These are phyloP conservation scores for Heteromeles arbutifolia DNA, from an alignment of 306 rosid species.

Conservation along the genomic window DNA sequence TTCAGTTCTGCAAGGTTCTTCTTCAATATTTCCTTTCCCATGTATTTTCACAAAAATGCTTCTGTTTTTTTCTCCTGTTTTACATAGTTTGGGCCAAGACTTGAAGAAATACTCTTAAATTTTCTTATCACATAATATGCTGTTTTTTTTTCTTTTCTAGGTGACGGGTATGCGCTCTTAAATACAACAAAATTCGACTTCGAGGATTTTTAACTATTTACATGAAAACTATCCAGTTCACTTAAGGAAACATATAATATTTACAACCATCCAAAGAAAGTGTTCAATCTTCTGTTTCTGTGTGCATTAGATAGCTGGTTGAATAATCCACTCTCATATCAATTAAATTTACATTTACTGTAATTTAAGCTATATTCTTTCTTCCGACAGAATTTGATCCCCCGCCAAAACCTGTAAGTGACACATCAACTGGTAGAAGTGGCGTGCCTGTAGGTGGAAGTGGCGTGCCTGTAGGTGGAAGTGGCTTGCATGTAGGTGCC, in stretches of 20 bases:
- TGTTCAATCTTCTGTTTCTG: neutral
- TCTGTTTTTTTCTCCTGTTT: too few species aligned
- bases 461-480: slow-evolving; percentile 3
- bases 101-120: neutral
- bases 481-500: slow-evolving; percentile 15
- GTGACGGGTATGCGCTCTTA: neutral
- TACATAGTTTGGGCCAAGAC: too few species aligned
- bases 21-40: too few species aligned
- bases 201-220: neutral
- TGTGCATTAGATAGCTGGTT: too few species aligned
- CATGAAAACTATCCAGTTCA: neutral
- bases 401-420: too few species aligned
- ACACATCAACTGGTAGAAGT: neutral
- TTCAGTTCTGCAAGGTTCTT: too few species aligned
- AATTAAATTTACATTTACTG: neutral
- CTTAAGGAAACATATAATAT: neutral
- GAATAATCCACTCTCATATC: too few species aligned
- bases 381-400: too few species aligned
- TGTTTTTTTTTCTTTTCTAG: too few species aligned
- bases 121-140: neutral
- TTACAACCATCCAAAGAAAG: neutral
- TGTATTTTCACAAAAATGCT: too few species aligned
- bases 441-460: slow-evolving; percentile 16
- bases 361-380: too few species aligned
- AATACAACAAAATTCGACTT: neutral